Conservation (phyloP, 1,139 yeast species). For the Pneumocystis murina region DNA sequence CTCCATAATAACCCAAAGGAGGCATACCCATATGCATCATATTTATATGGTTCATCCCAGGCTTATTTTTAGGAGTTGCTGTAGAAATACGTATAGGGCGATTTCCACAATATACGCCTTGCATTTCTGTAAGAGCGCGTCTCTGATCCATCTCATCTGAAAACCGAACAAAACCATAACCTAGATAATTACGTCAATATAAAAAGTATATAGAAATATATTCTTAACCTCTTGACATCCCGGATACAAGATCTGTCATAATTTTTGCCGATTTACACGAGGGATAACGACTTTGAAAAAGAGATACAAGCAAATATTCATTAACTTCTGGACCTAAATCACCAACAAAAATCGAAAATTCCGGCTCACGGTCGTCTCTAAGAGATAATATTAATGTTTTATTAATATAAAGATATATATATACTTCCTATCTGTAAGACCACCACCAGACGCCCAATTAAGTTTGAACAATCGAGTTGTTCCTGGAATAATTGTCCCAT, state of each 20-base stretch:
- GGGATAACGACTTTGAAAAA: conserved; percentile 56
- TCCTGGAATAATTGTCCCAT: conserved; percentile 56
- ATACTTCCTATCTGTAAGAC: conserved; percentile 24
- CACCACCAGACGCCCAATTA: conserved; percentile 78
- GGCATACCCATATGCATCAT: conserved; percentile 15
- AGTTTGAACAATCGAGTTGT: conserved; percentile 49
- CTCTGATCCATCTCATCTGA: conserved; percentile 55
- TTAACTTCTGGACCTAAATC: conserved; percentile 66
- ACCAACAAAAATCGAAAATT: conserved; percentile 70
- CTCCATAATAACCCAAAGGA: conserved; percentile 23
- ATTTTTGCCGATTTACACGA: conserved; percentile 75
- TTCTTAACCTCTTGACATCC: conserved; percentile 37
- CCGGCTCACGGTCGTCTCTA: conserved; percentile 32
- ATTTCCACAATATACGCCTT: conserved; percentile 58
- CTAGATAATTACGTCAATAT: conserved; percentile 20
- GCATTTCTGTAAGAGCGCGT: conserved; percentile 67
- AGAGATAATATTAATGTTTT: neutral
- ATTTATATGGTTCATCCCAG: conserved; percentile 16
- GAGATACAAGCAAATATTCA: conserved; percentile 47
- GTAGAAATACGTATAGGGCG: conserved; percentile 64
- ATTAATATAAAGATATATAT: neutral
- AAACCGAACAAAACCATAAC: conserved; percentile 87
- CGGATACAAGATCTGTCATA: conserved; percentile 67
- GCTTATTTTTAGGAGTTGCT: conserved; percentile 50
- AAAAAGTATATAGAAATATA: neutral